phyloP scores from a whole-genome alignment of 805 yeast species.

The Tetrapisispora nanseiensis region DNA sequence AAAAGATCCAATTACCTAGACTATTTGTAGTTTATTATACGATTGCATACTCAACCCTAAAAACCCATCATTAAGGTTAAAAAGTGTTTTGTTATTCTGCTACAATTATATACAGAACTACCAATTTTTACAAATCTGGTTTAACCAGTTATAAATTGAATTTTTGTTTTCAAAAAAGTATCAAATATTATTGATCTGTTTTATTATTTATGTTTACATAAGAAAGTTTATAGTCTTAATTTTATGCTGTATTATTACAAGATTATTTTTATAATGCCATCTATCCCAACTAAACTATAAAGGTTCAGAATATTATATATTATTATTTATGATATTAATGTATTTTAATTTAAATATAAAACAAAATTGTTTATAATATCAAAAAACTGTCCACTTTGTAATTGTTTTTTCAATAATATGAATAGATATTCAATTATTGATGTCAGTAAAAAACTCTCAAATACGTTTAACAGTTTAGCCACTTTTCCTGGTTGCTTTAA shows the following conservation, averaged over 20 bases:
- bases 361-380: no score
- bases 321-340: no score
- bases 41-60: background rate
- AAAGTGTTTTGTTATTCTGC: background rate
- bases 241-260: constrained; percentile 2
- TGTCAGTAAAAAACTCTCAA: no score
- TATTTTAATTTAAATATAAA: no score
- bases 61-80: no score
- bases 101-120: background rate
- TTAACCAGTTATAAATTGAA: background rate
- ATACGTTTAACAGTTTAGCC: no score
- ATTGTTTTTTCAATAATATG: no score
- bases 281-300: no score
- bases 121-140: background rate
- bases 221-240: constrained; percentile 2
- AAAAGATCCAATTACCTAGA: background rate
- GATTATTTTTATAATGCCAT: background rate
- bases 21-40: background rate
- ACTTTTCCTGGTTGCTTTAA: no score
- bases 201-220: constrained; percentile 1
- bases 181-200: background rate
- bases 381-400: no score
- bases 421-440: no score
- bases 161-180: background rate
- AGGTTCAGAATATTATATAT: no score